These are phyloP conservation scores for Dryadomyces quercus-mongolicae DNA, from an alignment of 2,329 filamentous ascomycete species.

Conservation along the genomic window DNA sequence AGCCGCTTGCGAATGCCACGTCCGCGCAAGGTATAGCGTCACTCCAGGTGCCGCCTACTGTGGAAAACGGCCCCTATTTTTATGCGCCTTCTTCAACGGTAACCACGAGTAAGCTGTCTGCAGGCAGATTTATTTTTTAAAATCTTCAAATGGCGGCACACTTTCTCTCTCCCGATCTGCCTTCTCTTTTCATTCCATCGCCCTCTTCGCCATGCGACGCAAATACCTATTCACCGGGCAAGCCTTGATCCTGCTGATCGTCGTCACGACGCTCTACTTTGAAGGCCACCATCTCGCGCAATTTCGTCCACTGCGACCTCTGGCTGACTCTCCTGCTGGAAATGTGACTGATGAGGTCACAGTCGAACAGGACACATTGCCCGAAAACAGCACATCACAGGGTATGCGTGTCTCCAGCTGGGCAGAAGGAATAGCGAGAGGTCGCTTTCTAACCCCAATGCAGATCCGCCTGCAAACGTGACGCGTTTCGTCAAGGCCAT, in stretches of 20 bases:
- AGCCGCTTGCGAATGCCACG: no score
- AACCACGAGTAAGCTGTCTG: no score
- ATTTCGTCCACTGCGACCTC: background rate
- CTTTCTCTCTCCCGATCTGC: background rate
- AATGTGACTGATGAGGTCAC: no score
- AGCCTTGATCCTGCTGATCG: conserved; percentile 7
- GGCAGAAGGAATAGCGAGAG: no score
- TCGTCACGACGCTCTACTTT: conserved; percentile 8
- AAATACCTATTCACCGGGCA: conserved; percentile 5
- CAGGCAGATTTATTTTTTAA: background rate
- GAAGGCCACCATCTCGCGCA: conserved; percentile 4
- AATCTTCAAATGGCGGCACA: background rate
- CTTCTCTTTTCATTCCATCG: background rate
- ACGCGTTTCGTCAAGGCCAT: conserved; percentile 12
- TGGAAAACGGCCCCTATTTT: no score
- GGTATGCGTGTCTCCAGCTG: no score
- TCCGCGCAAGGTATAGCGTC: no score
- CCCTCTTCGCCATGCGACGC: conserved; percentile 7
- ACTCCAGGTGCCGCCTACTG: no score
- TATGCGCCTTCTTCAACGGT: no score
- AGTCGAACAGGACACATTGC: no score
- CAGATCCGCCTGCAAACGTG: background rate
- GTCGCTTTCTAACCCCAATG: background rate
- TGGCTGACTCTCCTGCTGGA: no score
- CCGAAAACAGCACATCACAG: no score